Base-by-base conservation (phyloP, 1,284 basidiomycete species). In the Chiua sp. region DNA sequence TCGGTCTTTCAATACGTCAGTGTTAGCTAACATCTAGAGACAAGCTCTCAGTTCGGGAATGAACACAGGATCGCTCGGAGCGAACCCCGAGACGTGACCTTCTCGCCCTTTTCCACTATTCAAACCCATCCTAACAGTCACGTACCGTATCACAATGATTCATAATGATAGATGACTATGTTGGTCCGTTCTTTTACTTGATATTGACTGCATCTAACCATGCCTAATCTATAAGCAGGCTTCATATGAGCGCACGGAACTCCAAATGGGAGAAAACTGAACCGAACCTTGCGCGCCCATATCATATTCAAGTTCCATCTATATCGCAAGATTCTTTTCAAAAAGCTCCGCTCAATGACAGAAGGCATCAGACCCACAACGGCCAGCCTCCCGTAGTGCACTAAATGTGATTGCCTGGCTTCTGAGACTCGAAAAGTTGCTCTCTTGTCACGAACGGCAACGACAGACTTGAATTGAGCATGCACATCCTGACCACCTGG, bases 281-380 rank as follows among this genome's bases (percentile, higher is more conserved):
- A 77, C 56, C 47, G 7, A 47, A 93, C 94, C 96, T 86, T 98
- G 97, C 73, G 98, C 98, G 72, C 98, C 98, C 96, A 99, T 99
- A 74, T 99, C 98, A 80, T 99, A 99, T 75, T 99, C 98, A 51
- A 98, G n/a, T n/a, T n/a, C n/a, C n/a, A n/a, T 96, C 72, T 97
- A 95, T 51, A 87, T 86, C 13, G 92, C 91, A 33, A 98, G 86
- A 64, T 99, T 97, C 56, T 86, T 88, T 75, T 99, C 97, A 65
- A 97, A 82, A 0, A 97, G 97, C 71, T 98, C 97, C 94, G 67
- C 33, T 22, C 46, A 23, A 44, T 7, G 46, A 73, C 58, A 63
- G 57, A 46, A 52, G 48, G 35, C 20, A 22, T n/a, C 22, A 44
- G 11, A 39, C 22, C 4, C 12, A 30, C 32, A 7, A 39, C 37